Evolutionary conservation across 306 rosid species (phyloP).

Genomic region (Cicer yamashitae): DNA sequence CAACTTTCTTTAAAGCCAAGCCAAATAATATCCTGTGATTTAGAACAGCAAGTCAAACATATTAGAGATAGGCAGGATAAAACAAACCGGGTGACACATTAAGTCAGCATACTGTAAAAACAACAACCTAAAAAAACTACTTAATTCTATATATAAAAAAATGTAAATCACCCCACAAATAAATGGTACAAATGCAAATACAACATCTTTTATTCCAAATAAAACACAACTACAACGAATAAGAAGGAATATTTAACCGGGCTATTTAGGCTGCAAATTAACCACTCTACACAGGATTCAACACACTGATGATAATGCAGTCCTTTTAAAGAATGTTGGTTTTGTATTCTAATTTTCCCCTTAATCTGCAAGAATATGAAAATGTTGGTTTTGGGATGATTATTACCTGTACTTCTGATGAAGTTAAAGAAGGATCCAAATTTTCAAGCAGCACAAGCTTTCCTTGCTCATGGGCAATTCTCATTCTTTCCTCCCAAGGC

Average conservation of each 20-base stretch:
- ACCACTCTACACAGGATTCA: not conserved
- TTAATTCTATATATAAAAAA: conserved; percentile 5
- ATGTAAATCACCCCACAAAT: not conserved
- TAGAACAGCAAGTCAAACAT: conserved; percentile 16
- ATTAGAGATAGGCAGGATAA: not conserved
- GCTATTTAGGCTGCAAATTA: not conserved
- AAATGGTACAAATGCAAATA: conserved; percentile 12
- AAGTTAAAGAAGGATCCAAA: conserved; percentile 78
- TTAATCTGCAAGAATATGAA: conserved; percentile 17
- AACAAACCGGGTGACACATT: conserved; percentile 2
- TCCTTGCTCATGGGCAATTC: conserved; percentile 68
- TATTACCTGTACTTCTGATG: conserved; percentile 82
- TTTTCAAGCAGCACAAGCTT: conserved; percentile 77
- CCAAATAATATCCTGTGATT: conserved; percentile 69
- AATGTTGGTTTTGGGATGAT: conserved; percentile 21
- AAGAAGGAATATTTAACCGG: not conserved
- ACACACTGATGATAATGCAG: not conserved
- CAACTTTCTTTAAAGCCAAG: conserved; percentile 73
- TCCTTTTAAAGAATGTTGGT: not conserved
- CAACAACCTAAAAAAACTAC: conserved; percentile 3
- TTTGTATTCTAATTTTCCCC: conserved; percentile 14
- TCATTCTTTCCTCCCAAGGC: conserved; percentile 86
- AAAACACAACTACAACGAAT: conserved; percentile 22
- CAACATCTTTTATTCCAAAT: conserved; percentile 21
- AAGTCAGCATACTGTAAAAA: conserved; percentile 19